Base-by-base conservation (phyloP, 768 basidiomycete genomes). In the Dioszegia aurantiaca region DNA sequence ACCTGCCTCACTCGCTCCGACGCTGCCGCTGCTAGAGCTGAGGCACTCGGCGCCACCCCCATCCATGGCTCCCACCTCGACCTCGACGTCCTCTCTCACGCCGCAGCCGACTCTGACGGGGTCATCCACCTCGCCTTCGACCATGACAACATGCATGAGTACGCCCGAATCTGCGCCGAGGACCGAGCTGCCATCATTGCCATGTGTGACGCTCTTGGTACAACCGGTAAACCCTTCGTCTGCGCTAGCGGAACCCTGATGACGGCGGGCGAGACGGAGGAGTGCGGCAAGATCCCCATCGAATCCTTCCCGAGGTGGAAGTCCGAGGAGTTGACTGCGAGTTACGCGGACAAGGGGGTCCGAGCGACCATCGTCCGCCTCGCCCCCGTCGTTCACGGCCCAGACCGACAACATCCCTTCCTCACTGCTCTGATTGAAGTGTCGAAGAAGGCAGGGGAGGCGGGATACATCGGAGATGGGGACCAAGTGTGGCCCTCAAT, bases 91-190 rank as follows among this genome's bases (percentile, higher is more conserved):
- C 56, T 66, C 11, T 26, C 41, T 19, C 12, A 51, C 10, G 58
- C 53, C 19, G 68, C 68, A 16, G 44, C 24, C 48, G 58, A 47
- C 19, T 47, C 59, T 11, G 68, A 72, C 41, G 70, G 55, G 1
- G 64, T 68, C 60, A 61, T 72, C 21, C 70, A 72, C 36, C 40
- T 60, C 39, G 70, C 62, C 1, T 72, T 63, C 57, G 54, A 62
- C 48, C 70, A 72, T 46, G 63, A 72, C 17, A 39, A 54, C 27
- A 37, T 23, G 27, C 21, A 14, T 21, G 41, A 52, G 21, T 43
- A 45, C 26, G 27, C 24, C 45, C 19, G 19, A 9, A 47, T 42
- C 5, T 56, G 57, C 37, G 42, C 17, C 21, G 21, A 37, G 43
- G 70, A 72, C 43, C 31, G 49, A 14, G 66, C 52, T 3, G 68